phyloP scores from a whole-genome alignment of 176 grass and related monocot species.

The Secale cereale region DNA sequence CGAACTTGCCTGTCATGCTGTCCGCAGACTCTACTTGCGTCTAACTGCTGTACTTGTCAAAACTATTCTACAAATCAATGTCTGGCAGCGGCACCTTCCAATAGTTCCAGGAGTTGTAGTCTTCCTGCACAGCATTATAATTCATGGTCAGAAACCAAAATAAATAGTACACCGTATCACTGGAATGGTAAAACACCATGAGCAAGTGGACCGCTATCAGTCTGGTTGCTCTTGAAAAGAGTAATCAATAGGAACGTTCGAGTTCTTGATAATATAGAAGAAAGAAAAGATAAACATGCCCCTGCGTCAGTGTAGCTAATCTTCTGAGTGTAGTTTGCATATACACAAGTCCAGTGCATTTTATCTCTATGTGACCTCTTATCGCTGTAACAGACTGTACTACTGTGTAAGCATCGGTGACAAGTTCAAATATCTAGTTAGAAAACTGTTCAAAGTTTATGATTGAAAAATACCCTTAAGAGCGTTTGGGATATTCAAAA shows the following conservation, averaged over 20 bases:
- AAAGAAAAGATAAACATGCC: not conserved
- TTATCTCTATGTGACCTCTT: not conserved
- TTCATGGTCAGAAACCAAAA: constrained; percentile 20
- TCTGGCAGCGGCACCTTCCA: constrained; percentile 67
- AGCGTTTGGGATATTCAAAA: too few species aligned
- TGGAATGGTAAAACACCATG: not conserved
- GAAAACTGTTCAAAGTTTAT: not conserved
- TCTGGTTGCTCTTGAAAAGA: not conserved
- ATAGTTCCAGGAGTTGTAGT: constrained; percentile 83
- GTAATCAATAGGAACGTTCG: not conserved
- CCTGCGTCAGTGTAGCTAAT: not conserved
- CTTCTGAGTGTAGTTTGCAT: not conserved
- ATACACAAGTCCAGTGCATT: not conserved
- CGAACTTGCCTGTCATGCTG: constrained; percentile 9
- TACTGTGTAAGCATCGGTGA: not conserved
- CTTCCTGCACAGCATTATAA: constrained; percentile 51
- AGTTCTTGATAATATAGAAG: not conserved
- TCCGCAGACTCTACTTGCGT: constrained; percentile 23
- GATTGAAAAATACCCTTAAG: not conserved
- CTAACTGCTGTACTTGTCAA: constrained; percentile 34
- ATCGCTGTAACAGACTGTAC: not conserved
- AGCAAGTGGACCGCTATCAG: not conserved
- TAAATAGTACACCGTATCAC: not conserved
- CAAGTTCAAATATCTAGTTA: not conserved
- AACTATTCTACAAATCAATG: constrained; percentile 48